These are phyloP conservation scores for Paramecium primaurelia DNA, from an alignment of 73 alveolate species.

Conservation along the genomic window DNA sequence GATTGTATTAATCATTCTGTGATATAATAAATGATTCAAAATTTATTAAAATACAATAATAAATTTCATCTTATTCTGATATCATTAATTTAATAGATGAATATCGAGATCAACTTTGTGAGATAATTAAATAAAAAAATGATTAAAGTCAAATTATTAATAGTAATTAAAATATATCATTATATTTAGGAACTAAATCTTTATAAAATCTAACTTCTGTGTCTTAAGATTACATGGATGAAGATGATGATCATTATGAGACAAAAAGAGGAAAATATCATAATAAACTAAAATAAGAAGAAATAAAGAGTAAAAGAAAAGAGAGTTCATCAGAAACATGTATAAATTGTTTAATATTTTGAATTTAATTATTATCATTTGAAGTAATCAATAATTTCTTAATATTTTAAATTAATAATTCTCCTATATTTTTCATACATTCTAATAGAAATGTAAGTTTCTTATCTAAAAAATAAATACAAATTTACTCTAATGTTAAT, in stretches of 20 bases:
- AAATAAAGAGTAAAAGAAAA: neutral
- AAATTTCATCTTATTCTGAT: neutral
- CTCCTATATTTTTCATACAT: neutral
- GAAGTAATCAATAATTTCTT: neutral
- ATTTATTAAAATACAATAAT: neutral
- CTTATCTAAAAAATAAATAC: neutral
- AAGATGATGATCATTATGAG: neutral
- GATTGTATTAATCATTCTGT: neutral
- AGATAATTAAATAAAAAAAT: neutral
- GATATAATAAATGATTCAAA: neutral
- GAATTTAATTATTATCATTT: neutral
- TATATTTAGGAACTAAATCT: neutral
- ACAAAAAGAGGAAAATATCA: neutral
- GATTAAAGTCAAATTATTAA: neutral
- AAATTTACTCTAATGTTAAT: neutral
- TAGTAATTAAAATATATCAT: neutral
- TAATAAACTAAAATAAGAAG: neutral
- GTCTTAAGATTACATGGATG: neutral
- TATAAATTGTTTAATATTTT: constrained; percentile 11
- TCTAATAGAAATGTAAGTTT: neutral
- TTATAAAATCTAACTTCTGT: neutral
- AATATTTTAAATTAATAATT: neutral
- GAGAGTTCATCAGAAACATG: constrained; percentile 24
- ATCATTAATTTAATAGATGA: neutral
- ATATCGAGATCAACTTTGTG: neutral